phyloP scores from a whole-genome alignment of 2,329 filamentous ascomycete genomes.

The Aspergillus sp. region DNA sequence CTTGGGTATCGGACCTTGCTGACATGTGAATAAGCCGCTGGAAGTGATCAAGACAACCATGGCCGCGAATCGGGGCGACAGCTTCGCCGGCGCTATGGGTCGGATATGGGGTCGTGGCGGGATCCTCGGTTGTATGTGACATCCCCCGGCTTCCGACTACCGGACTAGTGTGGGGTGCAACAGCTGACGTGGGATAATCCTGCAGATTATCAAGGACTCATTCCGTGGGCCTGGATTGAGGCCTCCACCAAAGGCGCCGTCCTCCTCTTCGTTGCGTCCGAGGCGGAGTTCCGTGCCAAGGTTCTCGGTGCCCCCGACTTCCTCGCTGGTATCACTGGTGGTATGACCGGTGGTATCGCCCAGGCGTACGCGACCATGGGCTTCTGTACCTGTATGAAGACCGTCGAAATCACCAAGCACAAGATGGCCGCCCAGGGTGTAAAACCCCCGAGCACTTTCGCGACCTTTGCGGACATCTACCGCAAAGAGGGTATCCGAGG shows the following conservation, averaged over 20 bases:
- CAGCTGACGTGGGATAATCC: conserved; percentile 13
- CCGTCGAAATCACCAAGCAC: conserved; percentile 98
- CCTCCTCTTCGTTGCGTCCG: conserved; percentile 96
- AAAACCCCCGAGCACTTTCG: conserved; percentile 85
- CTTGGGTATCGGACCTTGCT: neutral
- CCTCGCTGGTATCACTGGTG: conserved; percentile 81
- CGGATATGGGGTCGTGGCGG: conserved; percentile 95
- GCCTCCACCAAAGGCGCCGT: conserved; percentile 99
- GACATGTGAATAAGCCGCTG: conserved; percentile 64
- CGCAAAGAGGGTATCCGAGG: conserved; percentile 87
- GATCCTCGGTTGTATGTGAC: conserved; percentile 79
- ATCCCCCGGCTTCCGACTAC: conserved; percentile 6
- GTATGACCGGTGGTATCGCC: conserved; percentile 90
- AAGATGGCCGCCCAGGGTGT: conserved; percentile 82
- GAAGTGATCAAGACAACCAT: conserved; percentile 99
- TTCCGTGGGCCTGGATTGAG: conserved; percentile 99
- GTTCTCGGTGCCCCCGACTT: conserved; percentile 82
- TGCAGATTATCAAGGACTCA: conserved; percentile 96
- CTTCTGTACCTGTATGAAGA: conserved; percentile 99
- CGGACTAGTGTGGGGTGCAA: conserved; percentile 15
- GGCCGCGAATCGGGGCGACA: conserved; percentile 91
- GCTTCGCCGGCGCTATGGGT: conserved; percentile 75
- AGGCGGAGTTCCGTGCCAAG: conserved; percentile 94
- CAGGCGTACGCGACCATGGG: conserved; percentile 99
- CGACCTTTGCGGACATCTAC: conserved; percentile 97